phyloP scores from a whole-genome alignment of 345 rosid genomes.

The Xanthoceras sorbifolium region DNA sequence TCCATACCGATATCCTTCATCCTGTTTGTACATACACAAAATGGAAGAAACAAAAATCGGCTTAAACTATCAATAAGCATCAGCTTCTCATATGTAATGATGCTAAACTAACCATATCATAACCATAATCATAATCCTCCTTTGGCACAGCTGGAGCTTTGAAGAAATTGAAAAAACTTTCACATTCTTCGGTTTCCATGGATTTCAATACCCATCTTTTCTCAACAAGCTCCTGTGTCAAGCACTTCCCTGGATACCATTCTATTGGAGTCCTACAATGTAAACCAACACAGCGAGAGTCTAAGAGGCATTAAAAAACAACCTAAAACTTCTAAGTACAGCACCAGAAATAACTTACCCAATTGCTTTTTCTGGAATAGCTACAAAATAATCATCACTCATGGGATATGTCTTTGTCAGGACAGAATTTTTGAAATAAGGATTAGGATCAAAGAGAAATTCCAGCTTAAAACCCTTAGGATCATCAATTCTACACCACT shows the following conservation, averaged over 20 bases:
- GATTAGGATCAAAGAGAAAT: constrained; percentile 81
- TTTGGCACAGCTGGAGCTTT: too few relatives aligned
- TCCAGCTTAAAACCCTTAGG: constrained; percentile 98
- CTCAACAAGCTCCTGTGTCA: constrained; percentile 82
- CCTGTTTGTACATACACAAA: too few relatives aligned
- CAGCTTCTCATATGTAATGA: too few relatives aligned
- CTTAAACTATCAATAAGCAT: too few relatives aligned
- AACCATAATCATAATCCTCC: too few relatives aligned
- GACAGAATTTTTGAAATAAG: constrained; percentile 77
- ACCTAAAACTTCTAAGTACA: background rate
- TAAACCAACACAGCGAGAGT: too few relatives aligned
- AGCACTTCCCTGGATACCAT: constrained; percentile 88
- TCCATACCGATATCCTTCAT: too few relatives aligned
- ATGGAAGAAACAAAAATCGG: too few relatives aligned
- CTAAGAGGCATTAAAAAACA: background rate
- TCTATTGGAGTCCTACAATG: constrained; percentile 76
- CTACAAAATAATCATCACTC: constrained; percentile 97
- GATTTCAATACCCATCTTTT: too few relatives aligned
- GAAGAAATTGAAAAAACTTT: constrained; percentile 94
- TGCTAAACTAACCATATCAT: too few relatives aligned
- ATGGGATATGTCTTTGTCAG: constrained; percentile 90
- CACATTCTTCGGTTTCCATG: constrained; percentile 82
- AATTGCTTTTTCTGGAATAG: constrained; percentile 86
- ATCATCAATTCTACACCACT: constrained; percentile 76
- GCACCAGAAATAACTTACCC: constrained; percentile 48